Evolutionary conservation across 192 early-diverging fungal species (phyloP).

Genomic region (Backusella luteola): DNA sequence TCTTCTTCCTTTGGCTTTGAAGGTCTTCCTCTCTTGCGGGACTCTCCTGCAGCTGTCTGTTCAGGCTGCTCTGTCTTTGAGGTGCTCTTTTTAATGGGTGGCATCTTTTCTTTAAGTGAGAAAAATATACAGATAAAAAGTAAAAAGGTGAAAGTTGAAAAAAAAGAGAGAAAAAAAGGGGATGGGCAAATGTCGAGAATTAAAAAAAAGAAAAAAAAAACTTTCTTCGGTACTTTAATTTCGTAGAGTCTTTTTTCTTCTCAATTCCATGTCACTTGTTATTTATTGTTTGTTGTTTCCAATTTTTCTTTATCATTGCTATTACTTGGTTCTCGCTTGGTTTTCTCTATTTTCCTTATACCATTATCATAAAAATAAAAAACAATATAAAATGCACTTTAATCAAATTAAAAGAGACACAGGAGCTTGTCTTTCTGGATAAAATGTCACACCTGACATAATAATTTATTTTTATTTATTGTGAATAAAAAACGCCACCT

Average conservation of each 20-base stretch:
- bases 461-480: too few species aligned
- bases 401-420: too few species aligned
- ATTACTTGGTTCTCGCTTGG: background rate
- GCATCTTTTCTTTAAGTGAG: background rate
- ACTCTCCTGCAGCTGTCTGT: background rate
- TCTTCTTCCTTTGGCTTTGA: background rate
- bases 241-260: background rate
- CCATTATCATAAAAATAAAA: background rate
- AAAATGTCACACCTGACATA: too few species aligned
- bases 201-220: too few species aligned
- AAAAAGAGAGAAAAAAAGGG: background rate
- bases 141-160: background rate
- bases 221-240: background rate
- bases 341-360: background rate
- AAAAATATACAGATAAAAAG: background rate
- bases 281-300: background rate
- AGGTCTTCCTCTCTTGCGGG: slow-evolving; percentile 1
- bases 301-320: too few species aligned
- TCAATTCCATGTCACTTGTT: background rate
- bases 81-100: background rate
- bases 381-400: background rate
- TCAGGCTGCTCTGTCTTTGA: background rate
- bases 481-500: too few species aligned
- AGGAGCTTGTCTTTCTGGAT: too few species aligned
- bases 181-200: too few species aligned